A percentile compares a stretch with the other conserved stretches of the same genome.
Evolutionary conservation across 2,329 filamentous ascomycete genomes (phyloP).

Genomic region (Emmonsiellopsis sp.): DNA sequence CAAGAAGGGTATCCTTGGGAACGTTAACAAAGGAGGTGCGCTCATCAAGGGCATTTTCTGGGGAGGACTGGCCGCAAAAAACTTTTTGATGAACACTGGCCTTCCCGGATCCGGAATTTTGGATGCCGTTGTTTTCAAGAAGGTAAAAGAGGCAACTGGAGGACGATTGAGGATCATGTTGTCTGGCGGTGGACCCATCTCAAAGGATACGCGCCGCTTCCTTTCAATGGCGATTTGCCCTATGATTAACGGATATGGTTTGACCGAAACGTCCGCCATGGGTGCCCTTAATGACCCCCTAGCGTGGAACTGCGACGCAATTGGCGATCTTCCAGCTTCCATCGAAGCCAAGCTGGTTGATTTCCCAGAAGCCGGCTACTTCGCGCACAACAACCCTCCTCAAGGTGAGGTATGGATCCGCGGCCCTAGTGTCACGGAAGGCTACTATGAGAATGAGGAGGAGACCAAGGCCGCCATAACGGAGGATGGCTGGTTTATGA

Average conservation of each 20-base stretch:
- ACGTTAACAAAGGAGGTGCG: conserved; percentile 63
- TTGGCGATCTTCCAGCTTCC: conserved; percentile 57
- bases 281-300: conserved; percentile 56
- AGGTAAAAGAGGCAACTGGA: conserved; percentile 83
- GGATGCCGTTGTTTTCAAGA: conserved; percentile 80
- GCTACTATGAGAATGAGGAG: conserved; percentile 82
- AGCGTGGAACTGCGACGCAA: conserved; percentile 58
- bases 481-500: conserved; percentile 92
- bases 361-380: conserved; percentile 90
- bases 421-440: conserved; percentile 66
- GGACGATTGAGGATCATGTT: conserved; percentile 81
- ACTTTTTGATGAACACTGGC: conserved; percentile 47
- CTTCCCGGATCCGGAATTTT: conserved; percentile 54
- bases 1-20: conserved; percentile 81
- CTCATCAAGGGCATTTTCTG: conserved; percentile 72
- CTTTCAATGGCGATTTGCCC: conserved; percentile 86
- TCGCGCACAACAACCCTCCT: conserved; percentile 77
- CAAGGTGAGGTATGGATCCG: conserved; percentile 83
- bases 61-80: conserved; percentile 54
- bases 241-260: conserved; percentile 88
- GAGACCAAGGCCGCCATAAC: conserved; percentile 79
- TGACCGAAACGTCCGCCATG: conserved; percentile 81
- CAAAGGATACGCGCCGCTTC: conserved; percentile 80
- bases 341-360: conserved; percentile 75
- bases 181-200: conserved; percentile 88